phyloP scores from a whole-genome alignment of 2,329 filamentous ascomycete species.

The Scorias spongiosa region DNA sequence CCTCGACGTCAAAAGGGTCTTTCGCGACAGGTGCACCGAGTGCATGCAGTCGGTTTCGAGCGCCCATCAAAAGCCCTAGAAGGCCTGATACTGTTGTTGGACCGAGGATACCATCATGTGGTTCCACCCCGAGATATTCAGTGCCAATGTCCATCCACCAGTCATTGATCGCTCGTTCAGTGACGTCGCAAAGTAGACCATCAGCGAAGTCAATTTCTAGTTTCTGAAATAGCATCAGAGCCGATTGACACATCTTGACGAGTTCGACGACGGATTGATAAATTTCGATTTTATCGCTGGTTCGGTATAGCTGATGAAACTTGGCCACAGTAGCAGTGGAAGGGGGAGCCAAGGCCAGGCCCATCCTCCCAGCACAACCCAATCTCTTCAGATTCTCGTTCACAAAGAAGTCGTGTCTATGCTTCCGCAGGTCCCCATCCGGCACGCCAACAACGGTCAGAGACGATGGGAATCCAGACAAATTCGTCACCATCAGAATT shows the following conservation, averaged over 20 bases:
- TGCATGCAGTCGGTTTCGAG: constrained; percentile 75
- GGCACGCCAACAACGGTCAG: constrained; percentile 85
- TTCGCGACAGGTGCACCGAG: constrained; percentile 73
- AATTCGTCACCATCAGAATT: constrained; percentile 82
- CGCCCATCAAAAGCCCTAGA: constrained; percentile 76
- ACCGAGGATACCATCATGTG: constrained; percentile 80
- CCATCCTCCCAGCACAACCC: constrained; percentile 79
- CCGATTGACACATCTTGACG: constrained; percentile 80
- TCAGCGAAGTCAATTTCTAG: constrained; percentile 81
- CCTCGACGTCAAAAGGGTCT: constrained; percentile 76
- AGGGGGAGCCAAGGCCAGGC: constrained; percentile 64
- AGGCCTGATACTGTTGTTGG: constrained; percentile 82
- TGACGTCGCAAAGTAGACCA: constrained; percentile 82
- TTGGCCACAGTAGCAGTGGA: constrained; percentile 74
- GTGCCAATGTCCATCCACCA: constrained; percentile 94
- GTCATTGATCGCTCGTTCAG: constrained; percentile 74
- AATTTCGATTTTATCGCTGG: constrained; percentile 66
- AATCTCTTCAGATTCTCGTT: constrained; percentile 89
- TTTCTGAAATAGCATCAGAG: constrained; percentile 75
- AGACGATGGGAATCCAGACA: constrained; percentile 81
- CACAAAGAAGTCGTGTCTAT: constrained; percentile 75
- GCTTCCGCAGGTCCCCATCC: constrained; percentile 65
- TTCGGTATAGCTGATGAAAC: constrained; percentile 80
- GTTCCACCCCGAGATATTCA: constrained; percentile 84
- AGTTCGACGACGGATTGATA: constrained; percentile 71